Conservation (phyloP, 164 flowering plant genomes). For the Aristolochia fimbriata region DNA sequence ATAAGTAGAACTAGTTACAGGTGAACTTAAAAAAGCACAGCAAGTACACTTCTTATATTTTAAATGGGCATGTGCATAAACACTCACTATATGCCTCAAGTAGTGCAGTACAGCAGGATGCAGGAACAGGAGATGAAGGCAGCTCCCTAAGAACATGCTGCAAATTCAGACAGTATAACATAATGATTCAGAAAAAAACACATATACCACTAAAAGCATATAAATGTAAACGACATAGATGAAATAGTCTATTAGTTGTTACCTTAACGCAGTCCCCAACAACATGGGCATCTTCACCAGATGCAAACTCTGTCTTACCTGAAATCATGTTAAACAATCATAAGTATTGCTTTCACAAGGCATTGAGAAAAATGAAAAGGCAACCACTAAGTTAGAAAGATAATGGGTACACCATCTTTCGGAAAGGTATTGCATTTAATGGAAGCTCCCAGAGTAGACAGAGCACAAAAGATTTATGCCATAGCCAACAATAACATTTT, state of each 20-base stretch:
- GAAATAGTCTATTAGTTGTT: neutral
- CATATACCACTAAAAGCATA: neutral
- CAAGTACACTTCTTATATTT: too few relatives aligned
- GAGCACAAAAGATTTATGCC: too few relatives aligned
- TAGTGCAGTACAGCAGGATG: constrained; percentile 95
- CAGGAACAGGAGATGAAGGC: constrained; percentile 99
- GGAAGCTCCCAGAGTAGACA: too few relatives aligned
- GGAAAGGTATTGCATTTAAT: too few relatives aligned
- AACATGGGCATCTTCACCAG: constrained; percentile 96
- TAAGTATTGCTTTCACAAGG: neutral
- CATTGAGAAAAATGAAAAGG: too few relatives aligned
- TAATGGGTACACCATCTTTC: too few relatives aligned
- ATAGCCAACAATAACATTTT: too few relatives aligned
- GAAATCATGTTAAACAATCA: constrained; percentile 4
- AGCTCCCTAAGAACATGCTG: constrained; percentile 97
- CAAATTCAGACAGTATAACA: constrained; percentile 11
- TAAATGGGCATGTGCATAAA: neutral
- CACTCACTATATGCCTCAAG: constrained; percentile 91
- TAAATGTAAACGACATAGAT: neutral
- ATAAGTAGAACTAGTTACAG: neutral
- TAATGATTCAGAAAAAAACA: neutral
- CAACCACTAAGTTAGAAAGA: too few relatives aligned
- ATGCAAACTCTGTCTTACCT: constrained; percentile 82
- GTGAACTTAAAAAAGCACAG: neutral
- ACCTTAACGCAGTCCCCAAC: constrained; percentile 99